Percentiles rank a stretch among this genome's conserved stretches.
Conservation (phyloP, 2,329 filamentous ascomycete genomes). For the Ceratocystis ficicola region DNA sequence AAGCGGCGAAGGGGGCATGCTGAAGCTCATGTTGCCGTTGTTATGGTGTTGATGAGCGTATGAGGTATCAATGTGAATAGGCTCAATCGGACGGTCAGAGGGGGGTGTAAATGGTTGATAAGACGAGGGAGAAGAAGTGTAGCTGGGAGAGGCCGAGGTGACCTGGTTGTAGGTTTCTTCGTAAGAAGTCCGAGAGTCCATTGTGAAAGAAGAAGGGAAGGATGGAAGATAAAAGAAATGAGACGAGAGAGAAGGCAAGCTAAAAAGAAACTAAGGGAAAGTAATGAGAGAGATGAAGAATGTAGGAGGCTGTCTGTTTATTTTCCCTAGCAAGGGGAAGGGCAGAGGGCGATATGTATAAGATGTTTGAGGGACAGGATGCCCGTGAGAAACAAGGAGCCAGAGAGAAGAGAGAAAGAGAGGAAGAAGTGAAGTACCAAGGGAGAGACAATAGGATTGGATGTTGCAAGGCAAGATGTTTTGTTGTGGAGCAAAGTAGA, state of each 20-base stretch:
- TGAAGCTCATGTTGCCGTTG: slow-evolving; percentile 16
- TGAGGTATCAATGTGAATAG: slow-evolving; percentile 18
- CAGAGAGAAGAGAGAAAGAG: slow-evolving; percentile 11
- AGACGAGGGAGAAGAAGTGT: slow-evolving; percentile 32
- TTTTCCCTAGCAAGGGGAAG: slow-evolving; percentile 13
- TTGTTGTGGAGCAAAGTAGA: background rate
- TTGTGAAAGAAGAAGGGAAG: slow-evolving; percentile 29
- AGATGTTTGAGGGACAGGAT: slow-evolving; percentile 11
- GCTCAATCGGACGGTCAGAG: slow-evolving; percentile 30
- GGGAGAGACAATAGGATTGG: slow-evolving; percentile 2
- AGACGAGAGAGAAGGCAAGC: slow-evolving; percentile 2
- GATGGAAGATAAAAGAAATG: slow-evolving; percentile 18
- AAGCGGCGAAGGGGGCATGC: slow-evolving; percentile 17
- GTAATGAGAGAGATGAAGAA: slow-evolving; percentile 15
- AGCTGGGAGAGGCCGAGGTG: slow-evolving; percentile 31
- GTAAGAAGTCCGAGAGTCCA: slow-evolving; percentile 33
- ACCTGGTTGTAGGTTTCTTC: slow-evolving; percentile 31
- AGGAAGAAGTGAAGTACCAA: background rate
- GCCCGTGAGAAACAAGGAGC: background rate
- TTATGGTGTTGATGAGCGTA: slow-evolving; percentile 8
- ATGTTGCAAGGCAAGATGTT: background rate
- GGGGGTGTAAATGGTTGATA: slow-evolving; percentile 37
- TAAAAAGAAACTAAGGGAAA: slow-evolving; percentile 13
- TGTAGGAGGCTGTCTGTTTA: slow-evolving; percentile 9
- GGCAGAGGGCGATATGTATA: slow-evolving; percentile 14